A percentile compares a stretch with the other conserved stretches of the same genome.
Evolutionary conservation across 441 rosid genomes (phyloP).

Genomic region (Pelargonium cotyledonis): DNA sequence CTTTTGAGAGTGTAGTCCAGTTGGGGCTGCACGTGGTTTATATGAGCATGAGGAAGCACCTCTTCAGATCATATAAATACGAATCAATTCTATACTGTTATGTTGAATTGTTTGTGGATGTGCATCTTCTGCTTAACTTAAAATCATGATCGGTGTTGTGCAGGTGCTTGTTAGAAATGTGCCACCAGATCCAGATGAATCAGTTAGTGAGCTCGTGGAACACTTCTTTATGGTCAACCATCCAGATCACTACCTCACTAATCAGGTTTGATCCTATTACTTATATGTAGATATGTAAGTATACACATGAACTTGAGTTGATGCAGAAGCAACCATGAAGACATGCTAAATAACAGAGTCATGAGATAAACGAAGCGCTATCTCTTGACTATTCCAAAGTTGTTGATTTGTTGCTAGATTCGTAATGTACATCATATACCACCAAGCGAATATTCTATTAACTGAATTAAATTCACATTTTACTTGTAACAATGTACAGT

Average conservation of each 20-base stretch:
- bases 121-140: too few species aligned
- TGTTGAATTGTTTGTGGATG: too few species aligned
- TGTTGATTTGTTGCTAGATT: not conserved
- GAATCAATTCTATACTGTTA: too few species aligned
- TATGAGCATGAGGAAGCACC: too few species aligned
- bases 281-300: not conserved
- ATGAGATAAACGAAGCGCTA: not conserved
- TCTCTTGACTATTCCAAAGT: not conserved
- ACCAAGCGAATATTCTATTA: not conserved
- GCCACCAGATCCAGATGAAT: conserved; percentile 74
- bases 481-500: not conserved
- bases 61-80: too few species aligned
- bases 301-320: not conserved
- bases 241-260: conserved; percentile 75
- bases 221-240: conserved; percentile 81
- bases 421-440: not conserved
- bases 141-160: too few species aligned
- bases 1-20: too few species aligned
- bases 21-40: too few species aligned
- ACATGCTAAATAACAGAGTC: not conserved
- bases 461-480: not conserved
- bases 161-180: conserved; percentile 93
- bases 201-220: conserved; percentile 82
- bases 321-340: not conserved
- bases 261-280: conserved; percentile 50